These are phyloP conservation scores for Colletotrichum eleusines DNA, from an alignment of 2,329 filamentous ascomycete genomes.

Conservation along the genomic window DNA sequence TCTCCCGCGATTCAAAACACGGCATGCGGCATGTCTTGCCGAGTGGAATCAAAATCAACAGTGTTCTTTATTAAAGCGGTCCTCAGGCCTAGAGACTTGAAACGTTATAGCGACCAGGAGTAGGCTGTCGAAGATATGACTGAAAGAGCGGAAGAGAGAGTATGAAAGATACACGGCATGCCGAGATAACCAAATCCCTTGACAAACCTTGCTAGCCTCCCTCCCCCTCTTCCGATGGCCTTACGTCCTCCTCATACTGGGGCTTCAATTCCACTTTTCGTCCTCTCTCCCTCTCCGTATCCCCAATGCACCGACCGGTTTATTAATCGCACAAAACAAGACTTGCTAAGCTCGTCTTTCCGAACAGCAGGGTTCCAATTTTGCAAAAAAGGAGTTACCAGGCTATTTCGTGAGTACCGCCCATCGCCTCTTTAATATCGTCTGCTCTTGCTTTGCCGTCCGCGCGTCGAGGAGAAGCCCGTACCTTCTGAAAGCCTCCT, in stretches of 20 bases:
- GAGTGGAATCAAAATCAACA: neutral
- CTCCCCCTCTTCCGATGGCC: neutral
- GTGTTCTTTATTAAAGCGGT: conserved; percentile 1
- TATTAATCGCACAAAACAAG: neutral
- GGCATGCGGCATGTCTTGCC: neutral
- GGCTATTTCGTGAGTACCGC: neutral
- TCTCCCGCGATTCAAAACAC: neutral
- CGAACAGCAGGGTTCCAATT: neutral
- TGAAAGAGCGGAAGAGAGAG: neutral
- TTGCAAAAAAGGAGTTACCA: neutral
- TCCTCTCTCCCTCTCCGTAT: neutral
- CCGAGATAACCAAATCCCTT: neutral
- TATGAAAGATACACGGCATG: neutral
- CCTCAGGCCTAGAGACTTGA: neutral
- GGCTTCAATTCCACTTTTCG: neutral
- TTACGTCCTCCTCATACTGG: neutral
- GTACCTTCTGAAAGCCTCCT: neutral
- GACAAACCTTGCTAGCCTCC: neutral
- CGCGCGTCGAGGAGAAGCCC: neutral
- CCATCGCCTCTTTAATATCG: neutral
- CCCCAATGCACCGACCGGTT: no score
- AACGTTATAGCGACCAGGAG: neutral
- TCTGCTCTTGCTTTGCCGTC: neutral
- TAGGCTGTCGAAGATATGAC: neutral
- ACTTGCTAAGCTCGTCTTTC: neutral